These are phyloP conservation scores for Hypomontagnella monticulosa DNA, from an alignment of 495 filamentous ascomycete genomes.

Conservation along the genomic window DNA sequence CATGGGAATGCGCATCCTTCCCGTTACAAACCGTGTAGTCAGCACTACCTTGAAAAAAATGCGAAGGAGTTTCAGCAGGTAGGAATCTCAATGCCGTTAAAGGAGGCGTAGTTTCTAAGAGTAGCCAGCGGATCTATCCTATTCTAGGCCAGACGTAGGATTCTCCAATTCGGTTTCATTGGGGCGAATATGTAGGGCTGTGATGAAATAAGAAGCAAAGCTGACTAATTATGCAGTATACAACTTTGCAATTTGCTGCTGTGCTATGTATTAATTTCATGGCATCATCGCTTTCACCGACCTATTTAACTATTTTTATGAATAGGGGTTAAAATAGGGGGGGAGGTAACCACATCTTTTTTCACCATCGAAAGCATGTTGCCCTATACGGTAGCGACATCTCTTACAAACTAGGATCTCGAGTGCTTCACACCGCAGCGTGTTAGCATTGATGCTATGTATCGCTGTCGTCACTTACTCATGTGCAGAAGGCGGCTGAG, in stretches of 20 bases:
- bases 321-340: slow-evolving; percentile 15
- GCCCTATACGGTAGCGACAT: no score
- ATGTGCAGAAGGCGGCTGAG: no score
- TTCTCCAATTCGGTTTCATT: slow-evolving; percentile 22
- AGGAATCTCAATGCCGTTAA: slow-evolving; percentile 30
- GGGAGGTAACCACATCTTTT: background rate
- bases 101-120: slow-evolving; percentile 19
- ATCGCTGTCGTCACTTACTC: no score
- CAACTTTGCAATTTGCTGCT: slow-evolving; percentile 10
- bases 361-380: background rate
- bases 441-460: no score
- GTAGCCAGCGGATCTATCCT: slow-evolving; percentile 10
- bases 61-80: slow-evolving; percentile 27
- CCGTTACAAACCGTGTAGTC: slow-evolving; percentile 19
- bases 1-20: slow-evolving; percentile 19
- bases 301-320: slow-evolving; percentile 22
- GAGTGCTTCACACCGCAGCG: no score
- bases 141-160: slow-evolving; percentile 28
- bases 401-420: no score
- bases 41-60: slow-evolving; percentile 9
- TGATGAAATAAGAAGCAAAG: slow-evolving; percentile 23
- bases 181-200: slow-evolving; percentile 17
- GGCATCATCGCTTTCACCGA: slow-evolving; percentile 5
- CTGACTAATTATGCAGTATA: slow-evolving; percentile 8
- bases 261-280: slow-evolving; percentile 11